phyloP scores from a whole-genome alignment of 2,329 filamentous ascomycete genomes.

The Xylariaceae sp. region DNA sequence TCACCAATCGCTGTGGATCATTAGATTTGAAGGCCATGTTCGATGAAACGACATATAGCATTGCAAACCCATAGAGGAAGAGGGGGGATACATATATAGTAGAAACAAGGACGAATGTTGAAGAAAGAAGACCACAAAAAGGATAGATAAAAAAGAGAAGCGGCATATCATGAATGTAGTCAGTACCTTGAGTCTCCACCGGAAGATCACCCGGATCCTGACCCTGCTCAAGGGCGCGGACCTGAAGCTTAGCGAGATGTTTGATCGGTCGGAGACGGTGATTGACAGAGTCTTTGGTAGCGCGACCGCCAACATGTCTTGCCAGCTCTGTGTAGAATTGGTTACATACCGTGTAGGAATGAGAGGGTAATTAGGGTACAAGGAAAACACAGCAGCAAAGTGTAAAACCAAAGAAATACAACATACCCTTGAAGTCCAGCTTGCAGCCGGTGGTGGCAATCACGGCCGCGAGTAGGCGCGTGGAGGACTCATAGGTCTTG shows the following conservation, averaged over 20 bases:
- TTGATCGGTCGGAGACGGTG: constrained; percentile 41
- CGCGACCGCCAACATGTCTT: constrained; percentile 30
- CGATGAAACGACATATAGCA: background rate
- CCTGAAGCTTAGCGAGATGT: constrained; percentile 36
- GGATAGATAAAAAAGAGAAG: background rate
- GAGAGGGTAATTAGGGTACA: constrained; percentile 5
- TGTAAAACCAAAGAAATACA: background rate
- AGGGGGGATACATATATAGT: too few species aligned
- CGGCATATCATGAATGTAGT: constrained; percentile 2
- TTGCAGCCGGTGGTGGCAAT: constrained; percentile 54
- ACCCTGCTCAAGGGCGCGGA: constrained; percentile 25
- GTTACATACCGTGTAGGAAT: background rate
- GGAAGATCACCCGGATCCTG: constrained; percentile 36
- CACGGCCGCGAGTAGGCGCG: constrained; percentile 59
- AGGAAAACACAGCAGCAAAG: background rate
- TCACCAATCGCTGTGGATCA: constrained; percentile 7
- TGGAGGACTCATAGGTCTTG: constrained; percentile 57
- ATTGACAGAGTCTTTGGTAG: constrained; percentile 34
- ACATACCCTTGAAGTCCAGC: constrained; percentile 62
- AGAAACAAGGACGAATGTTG: background rate
- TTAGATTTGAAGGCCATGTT: constrained; percentile 5
- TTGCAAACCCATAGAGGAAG: too few species aligned
- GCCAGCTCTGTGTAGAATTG: constrained; percentile 21
- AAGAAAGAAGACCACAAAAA: background rate
- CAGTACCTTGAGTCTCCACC: constrained; percentile 37